Conservation (phyloP, 164 flowering plant genomes). For the Paratinospora sagittata region DNA sequence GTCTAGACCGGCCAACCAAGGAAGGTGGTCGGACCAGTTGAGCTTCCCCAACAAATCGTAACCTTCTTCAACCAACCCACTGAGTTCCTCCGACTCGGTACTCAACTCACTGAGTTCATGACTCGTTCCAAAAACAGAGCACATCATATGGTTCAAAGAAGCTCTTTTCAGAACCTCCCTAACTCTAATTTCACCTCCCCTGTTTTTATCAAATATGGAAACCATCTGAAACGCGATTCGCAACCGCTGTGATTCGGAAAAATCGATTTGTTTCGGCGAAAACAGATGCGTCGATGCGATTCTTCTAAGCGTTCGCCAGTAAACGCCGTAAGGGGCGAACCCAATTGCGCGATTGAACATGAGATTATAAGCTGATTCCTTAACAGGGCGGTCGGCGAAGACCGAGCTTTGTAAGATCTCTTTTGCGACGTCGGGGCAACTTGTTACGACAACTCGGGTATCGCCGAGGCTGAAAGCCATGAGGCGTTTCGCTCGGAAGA, state of each 20-base stretch:
- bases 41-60: slow-evolving; percentile 35
- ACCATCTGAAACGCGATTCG: slow-evolving; percentile 26
- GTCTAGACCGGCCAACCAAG: slow-evolving; percentile 28
- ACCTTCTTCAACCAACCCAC: slow-evolving; percentile 35
- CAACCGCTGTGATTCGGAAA: slow-evolving; percentile 19
- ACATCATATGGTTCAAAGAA: slow-evolving; percentile 42
- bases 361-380: slow-evolving; percentile 37
- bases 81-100: slow-evolving; percentile 18
- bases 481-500: slow-evolving; percentile 24
- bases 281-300: slow-evolving; percentile 41
- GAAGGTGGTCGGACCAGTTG: slow-evolving; percentile 44
- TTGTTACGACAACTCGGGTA: slow-evolving; percentile 33
- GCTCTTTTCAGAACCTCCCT: slow-evolving; percentile 29
- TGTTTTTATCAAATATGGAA: background rate
- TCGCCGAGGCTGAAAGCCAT: slow-evolving; percentile 46
- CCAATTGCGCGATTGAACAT: slow-evolving; percentile 49
- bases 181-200: slow-evolving; percentile 14
- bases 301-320: slow-evolving; percentile 41
- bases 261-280: slow-evolving; percentile 30
- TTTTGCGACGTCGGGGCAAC: slow-evolving; percentile 35
- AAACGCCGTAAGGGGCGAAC: slow-evolving; percentile 41
- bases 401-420: slow-evolving; percentile 37
- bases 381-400: slow-evolving; percentile 42
- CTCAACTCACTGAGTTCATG: slow-evolving; percentile 11
- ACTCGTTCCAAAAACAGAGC: slow-evolving; percentile 34